These are phyloP conservation scores for Macaranga tanarius DNA, from an alignment of 441 rosid species.

Conservation along the genomic window DNA sequence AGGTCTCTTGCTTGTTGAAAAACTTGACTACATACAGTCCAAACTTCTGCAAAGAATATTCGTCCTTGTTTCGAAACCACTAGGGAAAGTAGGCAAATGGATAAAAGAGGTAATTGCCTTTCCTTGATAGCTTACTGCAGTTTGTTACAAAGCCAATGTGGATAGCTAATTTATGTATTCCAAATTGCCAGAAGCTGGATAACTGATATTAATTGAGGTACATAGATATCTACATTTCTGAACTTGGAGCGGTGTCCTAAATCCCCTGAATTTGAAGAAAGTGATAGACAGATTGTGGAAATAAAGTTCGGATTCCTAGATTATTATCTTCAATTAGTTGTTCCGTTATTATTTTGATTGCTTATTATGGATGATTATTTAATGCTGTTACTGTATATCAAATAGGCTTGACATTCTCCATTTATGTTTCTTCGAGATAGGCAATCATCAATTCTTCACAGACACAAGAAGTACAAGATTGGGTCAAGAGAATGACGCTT, in stretches of 20 bases:
- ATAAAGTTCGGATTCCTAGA: neutral
- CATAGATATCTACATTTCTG: neutral
- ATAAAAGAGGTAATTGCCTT: constrained; percentile 59
- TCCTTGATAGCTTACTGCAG: constrained; percentile 10
- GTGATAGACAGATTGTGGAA: neutral
- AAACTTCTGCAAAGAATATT: constrained; percentile 66
- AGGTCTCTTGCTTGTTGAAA: constrained; percentile 83
- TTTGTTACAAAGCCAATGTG: constrained; percentile 8
- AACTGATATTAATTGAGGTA: neutral
- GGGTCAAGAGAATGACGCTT: constrained; percentile 48
- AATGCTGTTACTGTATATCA: neutral
- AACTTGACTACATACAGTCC: constrained; percentile 91
- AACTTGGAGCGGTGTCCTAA: neutral
- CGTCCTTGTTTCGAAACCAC: constrained; percentile 65
- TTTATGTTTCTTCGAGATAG: constrained; percentile 42
- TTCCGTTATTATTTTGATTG: neutral
- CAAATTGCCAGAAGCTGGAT: constrained; percentile 1
- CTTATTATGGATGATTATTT: neutral
- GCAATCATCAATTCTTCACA: constrained; percentile 48
- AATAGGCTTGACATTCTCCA: constrained; percentile 17
- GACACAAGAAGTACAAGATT: constrained; percentile 49
- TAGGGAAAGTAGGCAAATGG: constrained; percentile 67
- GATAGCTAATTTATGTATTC: neutral
- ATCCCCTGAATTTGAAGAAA: constrained; percentile 8
- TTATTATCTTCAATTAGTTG: neutral